Base-by-base conservation (phyloP, 2,329 filamentous ascomycete genomes). In the Apiospora pterosperma region DNA sequence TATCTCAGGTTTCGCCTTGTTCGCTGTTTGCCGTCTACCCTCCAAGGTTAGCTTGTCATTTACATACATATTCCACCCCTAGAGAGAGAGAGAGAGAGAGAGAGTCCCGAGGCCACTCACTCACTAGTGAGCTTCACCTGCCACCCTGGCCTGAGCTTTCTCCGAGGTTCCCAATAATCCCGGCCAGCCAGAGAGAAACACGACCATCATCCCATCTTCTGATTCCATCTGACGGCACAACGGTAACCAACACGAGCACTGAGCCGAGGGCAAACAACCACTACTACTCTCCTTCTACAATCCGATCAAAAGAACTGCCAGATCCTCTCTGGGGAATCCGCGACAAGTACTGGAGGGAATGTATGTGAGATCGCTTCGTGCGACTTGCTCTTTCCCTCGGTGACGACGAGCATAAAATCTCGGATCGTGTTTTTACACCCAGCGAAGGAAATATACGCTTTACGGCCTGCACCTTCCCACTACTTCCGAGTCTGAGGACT, bases 291-390 rank as follows among this genome's bases (percentile, higher is more conserved):
- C n/a, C 38, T 41, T 19, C 7, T 10, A 34, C 48, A n/a, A 8
- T 19, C 16, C 5, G 16, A 19, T 16, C 19, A 55, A 34, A 34
- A 55, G n/a, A 19, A 34, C 48, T 19, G 11, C 28, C 48, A 55
- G 28, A 55, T 55, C 28, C 48, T 34, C 28, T 34, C 48, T 55
- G 48, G 28, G 28, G 48, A 25, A 34, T 11, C 8, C 16, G 34
- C 19, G 2, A 34, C 25, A 8, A 8, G 48, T 34, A 55, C 34
- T 55, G 19, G 48, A 12, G 48, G 48, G 48, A 55, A 55, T 55
- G 48, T 55, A 55, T 55, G 48, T 55, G 48, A 55, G 48, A 55
- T 55, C 48, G 48, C 48, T 55, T 55, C 48, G 48, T 28, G 48
- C 48, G 48, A 34, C 48, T 55, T 55, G 48, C 48, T 55, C 48